Conservation (phyloP, 257 asterid genomes). For the Linaria vulgaris region DNA sequence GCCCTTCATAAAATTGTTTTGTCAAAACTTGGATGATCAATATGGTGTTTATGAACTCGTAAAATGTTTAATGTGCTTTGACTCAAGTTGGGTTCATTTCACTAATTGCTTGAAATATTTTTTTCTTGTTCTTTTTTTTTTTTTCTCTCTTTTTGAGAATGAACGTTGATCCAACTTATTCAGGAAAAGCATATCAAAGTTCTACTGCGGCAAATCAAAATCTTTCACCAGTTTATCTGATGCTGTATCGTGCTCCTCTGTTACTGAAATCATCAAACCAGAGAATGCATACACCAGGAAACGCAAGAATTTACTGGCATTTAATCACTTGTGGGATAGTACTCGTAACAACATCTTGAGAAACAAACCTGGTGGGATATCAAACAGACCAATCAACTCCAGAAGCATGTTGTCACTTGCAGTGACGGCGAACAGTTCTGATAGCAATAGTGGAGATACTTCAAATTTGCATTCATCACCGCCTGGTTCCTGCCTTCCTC, state of each 20-base stretch:
- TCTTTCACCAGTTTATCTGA: slow-evolving; percentile 61
- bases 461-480: slow-evolving; percentile 58
- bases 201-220: slow-evolving; percentile 50
- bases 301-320: slow-evolving; percentile 65
- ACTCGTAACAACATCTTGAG: slow-evolving; percentile 37
- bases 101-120: no score
- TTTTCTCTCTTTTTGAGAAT: no score
- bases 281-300: slow-evolving; percentile 66
- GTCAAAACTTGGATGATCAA: no score
- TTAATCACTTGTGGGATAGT: slow-evolving; percentile 53
- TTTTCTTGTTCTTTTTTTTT: no score
- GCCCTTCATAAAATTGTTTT: no score
- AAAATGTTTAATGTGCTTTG: no score
- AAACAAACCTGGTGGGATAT: slow-evolving; percentile 41
- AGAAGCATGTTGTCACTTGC: slow-evolving; percentile 57
- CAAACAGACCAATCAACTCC: slow-evolving; percentile 54
- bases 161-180: not conserved
- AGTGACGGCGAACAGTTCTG: slow-evolving; percentile 40
- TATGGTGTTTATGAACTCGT: no score
- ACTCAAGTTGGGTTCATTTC: no score
- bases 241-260: slow-evolving; percentile 50
- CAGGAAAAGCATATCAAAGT: slow-evolving; percentile 48
- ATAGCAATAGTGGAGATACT: slow-evolving; percentile 45
- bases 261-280: slow-evolving; percentile 62
- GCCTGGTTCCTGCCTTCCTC: slow-evolving; percentile 58